Conservation (phyloP, 1,284 basidiomycete genomes). For the Leccinum variabile region DNA sequence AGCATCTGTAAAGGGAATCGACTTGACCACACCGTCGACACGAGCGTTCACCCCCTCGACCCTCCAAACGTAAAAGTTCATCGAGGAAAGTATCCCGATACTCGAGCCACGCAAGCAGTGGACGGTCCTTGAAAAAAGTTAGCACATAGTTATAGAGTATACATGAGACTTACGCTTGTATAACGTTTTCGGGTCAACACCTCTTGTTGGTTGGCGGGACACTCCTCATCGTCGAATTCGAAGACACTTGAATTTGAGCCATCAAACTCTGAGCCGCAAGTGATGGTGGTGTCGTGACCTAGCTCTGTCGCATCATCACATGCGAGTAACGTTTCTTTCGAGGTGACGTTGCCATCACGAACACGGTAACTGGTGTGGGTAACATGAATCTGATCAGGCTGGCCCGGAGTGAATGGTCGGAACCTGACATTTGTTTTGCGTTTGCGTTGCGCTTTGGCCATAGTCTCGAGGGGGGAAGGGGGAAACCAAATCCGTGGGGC, state of each 20-base stretch:
- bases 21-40: not conserved
- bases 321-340: not conserved
- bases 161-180: not conserved
- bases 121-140: not conserved
- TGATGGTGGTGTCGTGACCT: not conserved
- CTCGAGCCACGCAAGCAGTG: not conserved
- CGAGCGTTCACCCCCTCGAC: not conserved
- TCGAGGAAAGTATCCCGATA: not conserved
- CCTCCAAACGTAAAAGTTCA: not conserved
- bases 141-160: not conserved
- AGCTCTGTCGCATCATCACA: not conserved
- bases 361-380: not conserved
- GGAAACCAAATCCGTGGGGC: no score
- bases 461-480: not conserved
- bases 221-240: no score
- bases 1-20: not conserved
- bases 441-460: not conserved
- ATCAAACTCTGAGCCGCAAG: not conserved
- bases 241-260: no score
- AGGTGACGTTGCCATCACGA: not conserved
- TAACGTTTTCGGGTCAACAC: not conserved
- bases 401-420: not conserved
- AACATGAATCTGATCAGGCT: not conserved
- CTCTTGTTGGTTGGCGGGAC: no score
- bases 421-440: not conserved